Conservation (phyloP, 495 filamentous ascomycete genomes). For the Penicillium fimorum region DNA sequence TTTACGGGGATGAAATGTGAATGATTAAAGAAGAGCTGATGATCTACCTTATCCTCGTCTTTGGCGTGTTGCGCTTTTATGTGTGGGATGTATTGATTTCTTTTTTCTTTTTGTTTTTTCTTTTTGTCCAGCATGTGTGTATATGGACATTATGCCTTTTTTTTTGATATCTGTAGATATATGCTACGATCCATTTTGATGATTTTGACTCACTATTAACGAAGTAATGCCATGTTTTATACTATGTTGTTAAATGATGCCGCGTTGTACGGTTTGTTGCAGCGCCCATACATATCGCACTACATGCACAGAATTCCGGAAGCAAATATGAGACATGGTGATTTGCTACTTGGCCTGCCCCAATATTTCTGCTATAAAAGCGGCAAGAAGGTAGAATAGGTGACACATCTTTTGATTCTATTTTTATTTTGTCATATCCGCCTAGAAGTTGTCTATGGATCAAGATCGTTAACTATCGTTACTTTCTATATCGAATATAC, state of each 20-base stretch:
- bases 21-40: constrained; percentile 16
- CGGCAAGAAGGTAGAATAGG: not conserved
- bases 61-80: not conserved
- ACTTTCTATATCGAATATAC: not conserved
- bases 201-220: not conserved
- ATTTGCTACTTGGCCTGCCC: not conserved
- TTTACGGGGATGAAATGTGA: constrained; percentile 20
- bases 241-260: not conserved
- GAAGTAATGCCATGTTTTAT: not conserved
- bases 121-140: not conserved
- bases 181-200: not conserved
- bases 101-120: not conserved
- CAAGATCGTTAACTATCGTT: not conserved
- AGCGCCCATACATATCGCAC: not conserved
- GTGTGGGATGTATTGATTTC: not conserved
- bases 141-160: constrained; percentile 2
- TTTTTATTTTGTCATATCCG: not conserved
- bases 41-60: not conserved
- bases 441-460: not conserved
- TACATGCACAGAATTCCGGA: not conserved
- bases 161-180: not conserved
- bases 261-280: not conserved
- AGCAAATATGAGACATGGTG: not conserved
- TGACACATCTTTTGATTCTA: not conserved
- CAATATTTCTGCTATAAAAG: not conserved